Evolutionary conservation across 768 basidiomycete species (phyloP).

Genomic region (Mrakia gelida): DNA sequence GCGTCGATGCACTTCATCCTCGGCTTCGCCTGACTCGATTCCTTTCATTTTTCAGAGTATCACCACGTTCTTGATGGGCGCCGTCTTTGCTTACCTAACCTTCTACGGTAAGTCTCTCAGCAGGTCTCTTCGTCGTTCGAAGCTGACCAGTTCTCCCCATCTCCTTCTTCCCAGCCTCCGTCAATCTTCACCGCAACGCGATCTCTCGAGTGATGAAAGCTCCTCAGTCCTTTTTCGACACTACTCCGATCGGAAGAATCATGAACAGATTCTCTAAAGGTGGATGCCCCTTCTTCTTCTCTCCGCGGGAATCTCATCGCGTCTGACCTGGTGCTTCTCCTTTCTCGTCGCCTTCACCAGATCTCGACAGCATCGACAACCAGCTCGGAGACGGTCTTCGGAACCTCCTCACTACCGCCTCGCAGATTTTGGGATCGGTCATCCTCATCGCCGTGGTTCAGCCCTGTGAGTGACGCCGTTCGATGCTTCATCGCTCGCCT

Average conservation of each 20-base stretch:
- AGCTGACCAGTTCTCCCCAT: background rate
- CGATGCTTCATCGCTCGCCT: no score
- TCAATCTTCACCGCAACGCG: conserved; percentile 56
- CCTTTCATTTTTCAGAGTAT: background rate
- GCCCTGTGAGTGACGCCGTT: background rate
- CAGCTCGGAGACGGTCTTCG: conserved; percentile 51
- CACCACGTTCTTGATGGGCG: conserved; percentile 15
- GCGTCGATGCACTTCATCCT: conserved; percentile 47
- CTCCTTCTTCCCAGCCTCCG: conserved; percentile 57
- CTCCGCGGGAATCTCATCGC: no score
- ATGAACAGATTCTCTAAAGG: conserved; percentile 44
- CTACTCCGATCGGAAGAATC: conserved; percentile 47
- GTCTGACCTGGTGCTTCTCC: no score
- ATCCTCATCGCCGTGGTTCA: conserved; percentile 57
- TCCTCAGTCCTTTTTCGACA: conserved; percentile 88
- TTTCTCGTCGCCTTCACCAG: conserved; percentile 34
- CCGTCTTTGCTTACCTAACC: conserved; percentile 48
- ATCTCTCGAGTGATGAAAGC: conserved; percentile 59
- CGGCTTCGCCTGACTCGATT: conserved; percentile 48
- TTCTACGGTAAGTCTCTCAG: background rate
- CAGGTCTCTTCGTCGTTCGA: background rate
- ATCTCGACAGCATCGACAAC: conserved; percentile 18
- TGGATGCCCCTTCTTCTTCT: background rate
- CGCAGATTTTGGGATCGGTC: conserved; percentile 48
- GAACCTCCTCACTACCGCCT: conserved; percentile 57